A percentile compares a stretch with the other conserved stretches of the same genome.
phyloP scores from a whole-genome alignment of 768 basidiomycete species.

The Lentinus brumalis region DNA sequence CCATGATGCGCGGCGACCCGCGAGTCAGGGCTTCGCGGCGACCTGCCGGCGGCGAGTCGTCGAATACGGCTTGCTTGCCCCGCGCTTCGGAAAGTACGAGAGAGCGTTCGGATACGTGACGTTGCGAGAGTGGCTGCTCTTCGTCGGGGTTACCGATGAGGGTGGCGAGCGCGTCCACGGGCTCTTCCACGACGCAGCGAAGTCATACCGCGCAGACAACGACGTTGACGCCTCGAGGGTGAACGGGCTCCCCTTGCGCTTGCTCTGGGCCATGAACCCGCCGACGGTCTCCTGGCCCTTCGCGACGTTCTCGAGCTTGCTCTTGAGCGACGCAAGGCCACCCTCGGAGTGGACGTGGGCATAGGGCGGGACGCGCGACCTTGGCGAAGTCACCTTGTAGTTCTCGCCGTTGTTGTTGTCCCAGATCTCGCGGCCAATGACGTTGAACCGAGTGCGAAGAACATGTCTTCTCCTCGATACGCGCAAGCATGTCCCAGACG shows the following conservation, averaged over 20 bases:
- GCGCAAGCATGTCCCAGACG: constrained; percentile 67
- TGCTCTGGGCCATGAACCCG: constrained; percentile 25
- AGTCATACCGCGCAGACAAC: constrained; percentile 59
- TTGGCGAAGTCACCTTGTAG: constrained; percentile 74
- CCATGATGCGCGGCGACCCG: constrained; percentile 56
- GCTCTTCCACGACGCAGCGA: constrained; percentile 50
- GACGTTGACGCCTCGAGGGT: constrained; percentile 36
- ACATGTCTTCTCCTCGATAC: constrained; percentile 84
- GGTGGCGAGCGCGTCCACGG: constrained; percentile 42
- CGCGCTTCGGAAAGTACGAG: constrained; percentile 24
- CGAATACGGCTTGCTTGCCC: constrained; percentile 1
- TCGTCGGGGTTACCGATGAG: constrained; percentile 7
- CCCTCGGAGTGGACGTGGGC: constrained; percentile 30
- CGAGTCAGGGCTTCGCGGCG: constrained; percentile 14
- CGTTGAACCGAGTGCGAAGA: constrained; percentile 74
- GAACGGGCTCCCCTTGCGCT: constrained; percentile 23
- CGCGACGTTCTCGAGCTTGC: constrained; percentile 67
- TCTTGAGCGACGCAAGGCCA: constrained; percentile 62
- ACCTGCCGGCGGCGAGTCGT: constrained; percentile 10
- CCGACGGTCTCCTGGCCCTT: constrained; percentile 34
- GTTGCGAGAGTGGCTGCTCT: constrained; percentile 38
- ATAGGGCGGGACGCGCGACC: constrained; percentile 17
- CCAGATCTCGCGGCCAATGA: constrained; percentile 82
- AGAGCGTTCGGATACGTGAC: constrained; percentile 47
- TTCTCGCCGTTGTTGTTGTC: constrained; percentile 85